Conservation (phyloP, 78 protist species). For the Dictyostelium firmibasis region DNA sequence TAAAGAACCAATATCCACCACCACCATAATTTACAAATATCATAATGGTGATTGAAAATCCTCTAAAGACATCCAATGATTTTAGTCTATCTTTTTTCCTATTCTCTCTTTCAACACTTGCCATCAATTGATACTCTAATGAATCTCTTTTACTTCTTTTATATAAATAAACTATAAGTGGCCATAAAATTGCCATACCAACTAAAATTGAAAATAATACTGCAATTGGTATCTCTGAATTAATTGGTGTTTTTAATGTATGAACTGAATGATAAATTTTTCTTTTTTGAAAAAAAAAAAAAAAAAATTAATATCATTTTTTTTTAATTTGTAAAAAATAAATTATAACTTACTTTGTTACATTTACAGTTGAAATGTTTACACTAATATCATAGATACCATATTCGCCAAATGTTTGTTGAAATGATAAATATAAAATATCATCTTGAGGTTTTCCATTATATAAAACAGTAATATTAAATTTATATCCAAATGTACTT, state of each 20-base stretch:
- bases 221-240: constrained; percentile 56
- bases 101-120: constrained; percentile 18
- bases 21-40: constrained; percentile 91
- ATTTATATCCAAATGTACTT: constrained; percentile 52
- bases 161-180: constrained; percentile 22
- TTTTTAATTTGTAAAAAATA: neutral
- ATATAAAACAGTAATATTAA: constrained; percentile 1
- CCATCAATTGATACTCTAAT: constrained; percentile 29
- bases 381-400: constrained; percentile 39
- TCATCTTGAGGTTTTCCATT: neutral
- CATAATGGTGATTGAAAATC: constrained; percentile 87
- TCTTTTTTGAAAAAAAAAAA: neutral
- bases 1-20: constrained; percentile 88
- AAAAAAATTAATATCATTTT: neutral
- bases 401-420: neutral
- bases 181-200: constrained; percentile 21
- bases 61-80: constrained; percentile 87
- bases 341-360: constrained; percentile 7
- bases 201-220: constrained; percentile 40
- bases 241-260: neutral
- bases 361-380: neutral
- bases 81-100: constrained; percentile 56
- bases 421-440: neutral
- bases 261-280: neutral
- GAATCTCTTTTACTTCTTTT: constrained; percentile 29